Conservation (phyloP, 148 eudicot species). For the Rhododendron williamsianum region DNA sequence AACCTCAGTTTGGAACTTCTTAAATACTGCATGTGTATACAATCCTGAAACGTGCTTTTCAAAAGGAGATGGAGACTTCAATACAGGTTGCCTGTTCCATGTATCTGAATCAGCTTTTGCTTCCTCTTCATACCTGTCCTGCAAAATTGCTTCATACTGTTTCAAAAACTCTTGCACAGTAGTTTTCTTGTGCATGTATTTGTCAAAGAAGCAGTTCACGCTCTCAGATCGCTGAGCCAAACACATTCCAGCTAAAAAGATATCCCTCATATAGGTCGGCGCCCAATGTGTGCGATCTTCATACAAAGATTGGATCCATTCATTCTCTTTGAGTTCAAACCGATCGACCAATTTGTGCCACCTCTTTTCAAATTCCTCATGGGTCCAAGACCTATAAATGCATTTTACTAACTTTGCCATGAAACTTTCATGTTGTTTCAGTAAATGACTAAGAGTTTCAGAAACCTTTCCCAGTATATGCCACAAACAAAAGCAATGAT, state of each 20-base stretch:
- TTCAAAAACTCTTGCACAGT: slow-evolving; percentile 73
- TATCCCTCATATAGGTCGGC: slow-evolving; percentile 63
- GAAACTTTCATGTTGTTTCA: slow-evolving; percentile 66
- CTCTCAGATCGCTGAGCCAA: slow-evolving; percentile 73
- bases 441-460: slow-evolving; percentile 59
- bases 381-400: slow-evolving; percentile 68
- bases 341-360: slow-evolving; percentile 66
- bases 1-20: slow-evolving; percentile 82
- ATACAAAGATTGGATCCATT: slow-evolving; percentile 60
- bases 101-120: slow-evolving; percentile 87
- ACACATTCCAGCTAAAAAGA: slow-evolving; percentile 83
- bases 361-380: slow-evolving; percentile 81
- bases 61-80: slow-evolving; percentile 93
- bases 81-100: slow-evolving; percentile 71
- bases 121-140: slow-evolving; percentile 95
- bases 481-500: slow-evolving; percentile 76
- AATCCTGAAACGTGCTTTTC: slow-evolving; percentile 76
- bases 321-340: slow-evolving; percentile 67
- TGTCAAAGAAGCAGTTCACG: slow-evolving; percentile 86
- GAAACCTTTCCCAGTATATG: slow-evolving; percentile 63
- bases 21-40: slow-evolving; percentile 78
- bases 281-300: slow-evolving; percentile 71
- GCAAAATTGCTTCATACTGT: slow-evolving; percentile 68
- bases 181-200: slow-evolving; percentile 86
- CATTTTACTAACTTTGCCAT: slow-evolving; percentile 69